phyloP scores from a whole-genome alignment of 352 stramenopile genomes.

The Phytophthora pini region DNA sequence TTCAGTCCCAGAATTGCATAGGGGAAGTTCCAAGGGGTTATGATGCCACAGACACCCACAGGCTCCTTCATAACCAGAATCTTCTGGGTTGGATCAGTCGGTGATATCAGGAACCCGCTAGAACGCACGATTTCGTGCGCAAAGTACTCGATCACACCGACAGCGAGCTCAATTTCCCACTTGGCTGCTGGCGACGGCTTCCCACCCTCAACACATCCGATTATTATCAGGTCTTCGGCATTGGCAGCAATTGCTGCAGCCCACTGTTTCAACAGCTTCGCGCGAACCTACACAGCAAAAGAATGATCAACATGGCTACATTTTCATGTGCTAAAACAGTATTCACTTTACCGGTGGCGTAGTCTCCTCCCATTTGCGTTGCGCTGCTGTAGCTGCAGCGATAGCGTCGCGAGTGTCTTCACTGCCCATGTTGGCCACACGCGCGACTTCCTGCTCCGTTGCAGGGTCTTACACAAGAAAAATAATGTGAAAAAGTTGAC shows the following conservation, averaged over 20 bases:
- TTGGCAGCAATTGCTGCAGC: constrained; percentile 62
- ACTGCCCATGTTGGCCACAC: constrained; percentile 64
- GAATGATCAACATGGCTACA: background rate
- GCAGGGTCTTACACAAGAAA: constrained; percentile 55
- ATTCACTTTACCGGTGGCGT: constrained; percentile 53
- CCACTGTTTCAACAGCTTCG: constrained; percentile 76
- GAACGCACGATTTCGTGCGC: constrained; percentile 92
- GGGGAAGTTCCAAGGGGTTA: constrained; percentile 99
- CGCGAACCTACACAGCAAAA: constrained; percentile 38
- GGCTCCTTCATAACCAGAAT: constrained; percentile 88
- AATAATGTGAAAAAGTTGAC: constrained; percentile 3
- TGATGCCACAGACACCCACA: constrained; percentile 94
- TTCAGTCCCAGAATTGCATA: constrained; percentile 98
- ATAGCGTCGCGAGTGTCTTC: constrained; percentile 77
- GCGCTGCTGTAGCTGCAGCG: constrained; percentile 56
- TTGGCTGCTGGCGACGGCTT: constrained; percentile 95
- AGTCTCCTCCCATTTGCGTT: constrained; percentile 70
- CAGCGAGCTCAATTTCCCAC: constrained; percentile 94
- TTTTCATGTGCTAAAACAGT: background rate
- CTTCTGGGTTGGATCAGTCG: constrained; percentile 47
- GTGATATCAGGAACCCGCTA: constrained; percentile 82
- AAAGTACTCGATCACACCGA: constrained; percentile 96
- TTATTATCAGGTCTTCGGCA: constrained; percentile 77
- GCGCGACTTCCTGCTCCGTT: constrained; percentile 67
- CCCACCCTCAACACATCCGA: constrained; percentile 96